A percentile compares a stretch with the other conserved stretches of the same genome.
Conservation (phyloP, 2,329 filamentous ascomycete genomes). For the Pseudogymnoascus sp. region DNA sequence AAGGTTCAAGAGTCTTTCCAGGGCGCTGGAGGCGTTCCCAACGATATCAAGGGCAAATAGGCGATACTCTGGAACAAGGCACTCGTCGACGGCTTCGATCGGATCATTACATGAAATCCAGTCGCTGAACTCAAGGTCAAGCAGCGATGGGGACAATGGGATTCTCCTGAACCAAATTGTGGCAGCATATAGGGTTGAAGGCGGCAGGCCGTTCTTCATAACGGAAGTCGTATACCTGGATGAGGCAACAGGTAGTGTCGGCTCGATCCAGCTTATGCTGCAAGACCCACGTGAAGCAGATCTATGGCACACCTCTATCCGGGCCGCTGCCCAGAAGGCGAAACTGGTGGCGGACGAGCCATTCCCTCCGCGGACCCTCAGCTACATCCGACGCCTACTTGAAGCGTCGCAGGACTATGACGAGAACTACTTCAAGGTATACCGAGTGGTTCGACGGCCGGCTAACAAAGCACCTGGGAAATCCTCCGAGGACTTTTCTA, state of each 20-base stretch:
- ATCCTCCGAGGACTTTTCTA: constrained; percentile 56
- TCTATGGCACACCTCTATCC: constrained; percentile 54
- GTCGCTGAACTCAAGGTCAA: constrained; percentile 37
- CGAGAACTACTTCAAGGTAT: constrained; percentile 57
- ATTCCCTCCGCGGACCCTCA: constrained; percentile 50
- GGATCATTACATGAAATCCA: constrained; percentile 55
- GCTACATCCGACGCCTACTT: constrained; percentile 52
- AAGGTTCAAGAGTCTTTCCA: constrained; percentile 58
- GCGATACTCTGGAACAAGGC: constrained; percentile 39
- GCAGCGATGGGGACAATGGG: constrained; percentile 43
- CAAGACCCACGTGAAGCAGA: constrained; percentile 56
- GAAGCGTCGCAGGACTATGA: constrained; percentile 63
- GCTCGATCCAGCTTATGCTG: constrained; percentile 56
- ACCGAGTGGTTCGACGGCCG: constrained; percentile 58
- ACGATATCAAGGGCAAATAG: constrained; percentile 30
- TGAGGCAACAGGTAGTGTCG: constrained; percentile 51
- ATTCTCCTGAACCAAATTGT: constrained; percentile 59
- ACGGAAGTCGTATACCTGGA: constrained; percentile 62
- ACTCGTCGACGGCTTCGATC: constrained; percentile 49
- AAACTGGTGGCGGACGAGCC: constrained; percentile 42
- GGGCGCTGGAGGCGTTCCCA: constrained; percentile 56
- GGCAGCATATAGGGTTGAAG: constrained; percentile 58
- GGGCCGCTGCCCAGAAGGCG: constrained; percentile 48
- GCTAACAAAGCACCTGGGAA: constrained; percentile 42
- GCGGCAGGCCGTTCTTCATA: constrained; percentile 56